Evolutionary conservation across 2,329 filamentous ascomycete species (phyloP).

Genomic region (Xylariales sp.): DNA sequence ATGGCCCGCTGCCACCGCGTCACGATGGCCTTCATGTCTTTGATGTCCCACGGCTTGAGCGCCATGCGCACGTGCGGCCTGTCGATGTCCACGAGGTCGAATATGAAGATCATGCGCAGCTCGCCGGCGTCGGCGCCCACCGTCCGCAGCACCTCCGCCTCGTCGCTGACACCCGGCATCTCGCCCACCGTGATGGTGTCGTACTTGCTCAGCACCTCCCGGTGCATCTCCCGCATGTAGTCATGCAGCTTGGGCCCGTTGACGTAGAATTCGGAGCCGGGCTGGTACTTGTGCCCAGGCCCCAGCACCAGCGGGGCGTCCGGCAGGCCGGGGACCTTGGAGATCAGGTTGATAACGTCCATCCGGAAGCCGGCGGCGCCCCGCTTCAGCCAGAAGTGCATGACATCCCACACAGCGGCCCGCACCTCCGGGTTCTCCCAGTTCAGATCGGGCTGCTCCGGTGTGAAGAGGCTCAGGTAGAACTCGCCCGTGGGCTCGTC

Average conservation of each 20-base stretch:
- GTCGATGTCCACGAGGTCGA: slow-evolving; percentile 39
- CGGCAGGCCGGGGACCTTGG: slow-evolving; percentile 54
- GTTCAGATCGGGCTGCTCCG: slow-evolving; percentile 72
- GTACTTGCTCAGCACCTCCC: slow-evolving; percentile 37
- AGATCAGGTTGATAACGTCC: slow-evolving; percentile 65
- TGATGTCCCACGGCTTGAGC: slow-evolving; percentile 4
- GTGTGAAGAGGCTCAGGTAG: slow-evolving; percentile 65
- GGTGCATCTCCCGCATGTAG: slow-evolving; percentile 45
- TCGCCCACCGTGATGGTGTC: slow-evolving; percentile 55
- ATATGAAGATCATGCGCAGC: slow-evolving; percentile 46
- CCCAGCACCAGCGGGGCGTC: slow-evolving; percentile 40
- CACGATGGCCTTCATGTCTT: slow-evolving; percentile 5
- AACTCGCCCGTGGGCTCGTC: slow-evolving; percentile 45
- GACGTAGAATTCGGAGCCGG: slow-evolving; percentile 38
- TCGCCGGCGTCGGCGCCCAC: slow-evolving; percentile 40
- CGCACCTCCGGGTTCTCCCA: slow-evolving; percentile 68
- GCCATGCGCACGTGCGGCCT: slow-evolving; percentile 27
- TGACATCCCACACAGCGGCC: slow-evolving; percentile 61
- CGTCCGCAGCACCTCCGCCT: slow-evolving; percentile 39
- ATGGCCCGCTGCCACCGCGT: slow-evolving; percentile 2
- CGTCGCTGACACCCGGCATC: slow-evolving; percentile 41
- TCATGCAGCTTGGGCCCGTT: slow-evolving; percentile 53
- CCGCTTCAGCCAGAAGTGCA: slow-evolving; percentile 70
- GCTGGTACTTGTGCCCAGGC: slow-evolving; percentile 26
- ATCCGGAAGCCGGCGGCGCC: slow-evolving; percentile 64